Base-by-base conservation (phyloP, 1,139 yeast species). In the Ashbya aceris region DNA sequence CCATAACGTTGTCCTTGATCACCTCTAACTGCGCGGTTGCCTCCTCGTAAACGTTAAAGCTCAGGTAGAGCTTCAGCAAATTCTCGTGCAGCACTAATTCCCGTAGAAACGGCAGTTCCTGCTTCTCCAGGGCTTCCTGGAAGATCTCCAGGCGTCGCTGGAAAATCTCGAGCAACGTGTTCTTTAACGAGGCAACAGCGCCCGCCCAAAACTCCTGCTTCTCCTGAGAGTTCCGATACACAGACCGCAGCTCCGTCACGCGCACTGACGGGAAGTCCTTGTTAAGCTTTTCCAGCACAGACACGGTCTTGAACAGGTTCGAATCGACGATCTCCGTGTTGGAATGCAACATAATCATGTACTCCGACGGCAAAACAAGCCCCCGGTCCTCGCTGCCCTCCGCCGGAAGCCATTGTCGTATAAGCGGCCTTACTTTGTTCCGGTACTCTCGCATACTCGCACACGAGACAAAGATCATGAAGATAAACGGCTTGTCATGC, bases 391-490 rank as follows among this genome's bases (percentile, higher is more conserved):
- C 41, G 1, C 38, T 11, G 7, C 31, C 12, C 27, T 69, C 73
- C 13, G 61, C 56, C 0, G 83, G 77, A 30, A 84, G 67, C 98
- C 98, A 91, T 54, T 83, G 94, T 42, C 73, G 71, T 27, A 89
- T 75, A 53, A 86, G 68, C 1, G 94, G 94, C 38, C 98, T 72
- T 0, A 82, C 87, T 52, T 81, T 83, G 1, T 81, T 65, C 49
- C 94, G 70, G 60, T 91, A 91, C 1, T 76, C 75, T 12, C 89
- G 97, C 32, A 79, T 62, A 35, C 74, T 76, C 8, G 77, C 79
- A 46, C 81, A 74, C 45, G 74, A 73, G 7, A 91, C 71, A 46
- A 89, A 73, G 68, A 89, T 80, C 11, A 87, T 55, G 46, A 83
- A 74, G 33, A 83, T 65, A 50, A 80, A 79, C 0, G 81, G 79